Evolutionary conservation across 2,329 filamentous ascomycete genomes (phyloP), one percentile per base, ranked within the genome.

Genomic region (Dichotomopilus funicola): DNA sequence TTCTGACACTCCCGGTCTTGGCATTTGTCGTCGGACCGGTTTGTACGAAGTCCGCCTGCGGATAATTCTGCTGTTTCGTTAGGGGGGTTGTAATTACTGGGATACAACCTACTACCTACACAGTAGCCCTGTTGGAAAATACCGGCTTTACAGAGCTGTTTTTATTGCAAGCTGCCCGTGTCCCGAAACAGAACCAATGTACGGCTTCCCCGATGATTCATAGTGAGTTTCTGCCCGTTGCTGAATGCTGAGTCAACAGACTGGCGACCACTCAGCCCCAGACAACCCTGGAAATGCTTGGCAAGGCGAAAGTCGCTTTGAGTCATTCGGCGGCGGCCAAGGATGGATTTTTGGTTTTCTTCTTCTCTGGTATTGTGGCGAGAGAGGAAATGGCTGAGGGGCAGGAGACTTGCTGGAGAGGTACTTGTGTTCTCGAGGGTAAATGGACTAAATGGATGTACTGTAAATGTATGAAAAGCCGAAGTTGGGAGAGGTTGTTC

Each of bases 191-290:
- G 33, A 11, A 31, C 54, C 47, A 58, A 60, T 58, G 40, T 50
- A n/a, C 36, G 6, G 10, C 9, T 33, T 52, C 27, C 35, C 50
- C 35, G 59, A 59, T 62, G 61, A 62, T 53, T 62, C 61, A 62
- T 61, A 36, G 41, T 62, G 61, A 62, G 46, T 56, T 38, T 3
- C 41, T 12, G 41, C 3, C 19, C 6, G 12, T 35, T 36, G 19
- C 19, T 50, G 54, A 51, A 58, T 19, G 42, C 40, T 51, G 45
- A 49, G 45, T 42, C 44, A 48, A 43, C 36, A 38, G 3, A 37
- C 38, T 27, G 19, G 19, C 19, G 19, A 27, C 19, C 19, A 27
- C 19, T 27, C 19, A 27, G 19, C 19, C 19, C 19, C 19, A 27
- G 19, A 27, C 19, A 27, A 27, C 19, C 19, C 19, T 27, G 19